These are phyloP conservation scores for Podospora appendiculata DNA, from an alignment of 495 filamentous ascomycete genomes.

Conservation along the genomic window DNA sequence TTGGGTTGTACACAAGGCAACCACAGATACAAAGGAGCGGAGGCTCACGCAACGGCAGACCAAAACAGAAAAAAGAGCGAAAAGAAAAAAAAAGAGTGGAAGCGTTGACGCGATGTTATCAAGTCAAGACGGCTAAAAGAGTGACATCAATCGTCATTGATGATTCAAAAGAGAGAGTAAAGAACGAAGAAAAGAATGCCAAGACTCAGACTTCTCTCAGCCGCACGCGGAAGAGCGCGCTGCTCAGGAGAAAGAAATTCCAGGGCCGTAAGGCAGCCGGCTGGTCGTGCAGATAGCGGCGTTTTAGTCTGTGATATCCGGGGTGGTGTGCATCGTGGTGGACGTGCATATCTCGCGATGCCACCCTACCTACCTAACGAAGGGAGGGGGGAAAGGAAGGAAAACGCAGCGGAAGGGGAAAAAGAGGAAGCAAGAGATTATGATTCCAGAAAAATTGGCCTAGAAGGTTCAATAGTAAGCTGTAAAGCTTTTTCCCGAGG, in stretches of 20 bases:
- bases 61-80: background rate
- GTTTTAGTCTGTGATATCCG: background rate
- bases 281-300: constrained; percentile 3
- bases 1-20: too few relatives aligned
- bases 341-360: too few relatives aligned
- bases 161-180: background rate
- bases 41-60: too few relatives aligned
- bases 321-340: too few relatives aligned
- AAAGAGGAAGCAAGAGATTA: too few relatives aligned
- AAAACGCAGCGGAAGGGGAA: too few relatives aligned
- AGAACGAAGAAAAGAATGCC: background rate
- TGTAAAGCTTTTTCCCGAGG: too few relatives aligned
- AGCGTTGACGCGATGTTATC: background rate
- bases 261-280: background rate
- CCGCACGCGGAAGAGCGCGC: background rate
- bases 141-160: background rate
- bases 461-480: too few relatives aligned
- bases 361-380: too few relatives aligned
- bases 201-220: background rate
- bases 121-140: background rate
- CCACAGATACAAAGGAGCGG: too few relatives aligned
- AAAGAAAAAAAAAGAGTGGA: background rate
- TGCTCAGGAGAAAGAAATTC: background rate
- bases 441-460: too few relatives aligned
- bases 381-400: too few relatives aligned